phyloP scores from a whole-genome alignment of 177 flowering plant genomes.

The Vitis hybrid region DNA sequence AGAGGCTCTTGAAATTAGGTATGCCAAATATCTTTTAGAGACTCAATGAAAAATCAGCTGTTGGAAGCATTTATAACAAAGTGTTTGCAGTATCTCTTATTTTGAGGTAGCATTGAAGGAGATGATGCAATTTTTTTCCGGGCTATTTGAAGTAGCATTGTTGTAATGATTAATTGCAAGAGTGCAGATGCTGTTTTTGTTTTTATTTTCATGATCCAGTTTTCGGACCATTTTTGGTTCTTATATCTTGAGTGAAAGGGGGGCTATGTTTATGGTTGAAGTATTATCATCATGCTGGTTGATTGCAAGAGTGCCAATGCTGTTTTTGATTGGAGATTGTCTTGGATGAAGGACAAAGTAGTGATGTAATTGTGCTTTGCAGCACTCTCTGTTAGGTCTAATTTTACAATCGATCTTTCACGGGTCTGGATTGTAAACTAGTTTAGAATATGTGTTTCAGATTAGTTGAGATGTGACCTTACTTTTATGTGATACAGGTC shows the following conservation, averaged over 20 bases:
- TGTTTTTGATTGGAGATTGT: slow-evolving; percentile 3
- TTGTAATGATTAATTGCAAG: not conserved
- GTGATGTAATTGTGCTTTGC: not conserved
- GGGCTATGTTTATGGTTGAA: no score
- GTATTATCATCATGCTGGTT: not conserved
- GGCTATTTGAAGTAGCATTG: not conserved
- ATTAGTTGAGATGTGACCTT: not conserved
- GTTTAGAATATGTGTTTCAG: not conserved
- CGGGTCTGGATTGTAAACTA: not conserved
- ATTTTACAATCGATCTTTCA: not conserved
- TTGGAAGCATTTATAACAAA: not conserved
- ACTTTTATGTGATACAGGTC: not conserved
- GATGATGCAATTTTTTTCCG: not conserved
- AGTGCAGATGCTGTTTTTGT: slow-evolving; percentile 3
- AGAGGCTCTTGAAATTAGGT: not conserved
- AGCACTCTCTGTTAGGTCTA: not conserved
- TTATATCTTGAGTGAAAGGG: no score
- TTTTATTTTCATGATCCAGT: no score
- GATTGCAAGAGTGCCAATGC: not conserved
- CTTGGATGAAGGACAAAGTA: not conserved
- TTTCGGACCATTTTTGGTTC: no score
- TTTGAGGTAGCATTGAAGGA: not conserved
- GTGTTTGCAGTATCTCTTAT: not conserved
- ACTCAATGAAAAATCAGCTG: no score
- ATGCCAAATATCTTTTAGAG: not conserved